These are phyloP conservation scores for Solanum dulcamara DNA, from an alignment of 257 asterid genomes.

Conservation along the genomic window DNA sequence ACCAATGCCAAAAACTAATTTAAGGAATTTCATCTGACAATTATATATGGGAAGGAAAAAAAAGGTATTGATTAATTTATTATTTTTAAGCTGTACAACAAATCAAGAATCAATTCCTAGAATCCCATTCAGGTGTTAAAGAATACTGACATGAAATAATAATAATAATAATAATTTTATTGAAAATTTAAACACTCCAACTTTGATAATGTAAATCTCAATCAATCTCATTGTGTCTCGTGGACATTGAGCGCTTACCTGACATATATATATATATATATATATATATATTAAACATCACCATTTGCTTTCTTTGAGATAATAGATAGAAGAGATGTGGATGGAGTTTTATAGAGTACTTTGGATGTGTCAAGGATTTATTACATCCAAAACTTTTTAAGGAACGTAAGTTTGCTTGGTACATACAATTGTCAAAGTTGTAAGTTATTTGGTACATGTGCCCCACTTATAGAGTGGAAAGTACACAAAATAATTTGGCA, in stretches of 20 bases:
- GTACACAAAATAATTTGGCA: background rate
- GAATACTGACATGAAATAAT: background rate
- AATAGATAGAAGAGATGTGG: background rate
- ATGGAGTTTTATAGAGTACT: background rate
- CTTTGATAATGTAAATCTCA: background rate
- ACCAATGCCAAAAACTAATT: slow-evolving; percentile 21
- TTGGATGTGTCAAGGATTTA: background rate
- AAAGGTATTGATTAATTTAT: background rate
- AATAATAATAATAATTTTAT: background rate
- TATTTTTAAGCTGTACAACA: background rate
- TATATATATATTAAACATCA: background rate
- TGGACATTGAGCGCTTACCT: background rate
- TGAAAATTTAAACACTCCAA: background rate
- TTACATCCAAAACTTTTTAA: background rate
- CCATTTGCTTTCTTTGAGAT: background rate
- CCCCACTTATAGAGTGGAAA: background rate
- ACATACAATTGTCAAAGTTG: background rate
- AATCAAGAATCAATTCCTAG: background rate
- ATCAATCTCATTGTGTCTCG: rapidly evolving
- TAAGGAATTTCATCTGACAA: background rate
- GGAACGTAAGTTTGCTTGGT: background rate
- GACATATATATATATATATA: background rate
- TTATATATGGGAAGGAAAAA: background rate
- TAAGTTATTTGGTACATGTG: background rate
- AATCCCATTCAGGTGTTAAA: background rate